phyloP scores from a whole-genome alignment of 331 rosid genomes.

The Rosa hybrid region DNA sequence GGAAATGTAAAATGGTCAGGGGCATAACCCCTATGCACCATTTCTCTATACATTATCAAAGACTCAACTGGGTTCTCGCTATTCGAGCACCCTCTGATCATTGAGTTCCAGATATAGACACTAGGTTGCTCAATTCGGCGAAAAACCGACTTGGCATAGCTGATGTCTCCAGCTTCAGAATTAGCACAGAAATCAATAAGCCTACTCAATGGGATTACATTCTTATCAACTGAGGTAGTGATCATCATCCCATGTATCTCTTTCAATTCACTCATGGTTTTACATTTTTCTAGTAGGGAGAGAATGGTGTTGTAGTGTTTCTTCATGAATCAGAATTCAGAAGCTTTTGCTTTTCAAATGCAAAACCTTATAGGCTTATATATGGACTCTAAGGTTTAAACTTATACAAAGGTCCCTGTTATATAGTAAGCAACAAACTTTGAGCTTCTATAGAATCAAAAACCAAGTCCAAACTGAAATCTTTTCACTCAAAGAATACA shows the following conservation, averaged over 20 bases:
- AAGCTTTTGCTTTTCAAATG: neutral
- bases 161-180: constrained; percentile 51
- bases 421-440: neutral
- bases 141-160: constrained; percentile 54
- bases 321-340: constrained; percentile 12
- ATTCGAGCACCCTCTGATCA: constrained; percentile 65
- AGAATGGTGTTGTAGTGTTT: constrained; percentile 18
- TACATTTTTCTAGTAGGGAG: constrained; percentile 21
- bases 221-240: constrained; percentile 33
- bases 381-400: neutral
- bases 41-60: constrained; percentile 48
- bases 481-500: neutral
- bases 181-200: constrained; percentile 42
- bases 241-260: constrained; percentile 29
- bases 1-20: constrained; percentile 57
- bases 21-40: constrained; percentile 53
- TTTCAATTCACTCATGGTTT: constrained; percentile 44
- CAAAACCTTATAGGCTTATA: neutral
- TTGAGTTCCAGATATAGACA: constrained; percentile 77
- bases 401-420: neutral
- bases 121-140: constrained; percentile 48
- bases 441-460: neutral
- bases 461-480: neutral
- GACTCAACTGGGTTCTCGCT: constrained; percentile 44
- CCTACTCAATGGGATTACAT: constrained; percentile 11